These are phyloP conservation scores for Collybia nuda DNA, from an alignment of 768 basidiomycete species.

Conservation along the genomic window DNA sequence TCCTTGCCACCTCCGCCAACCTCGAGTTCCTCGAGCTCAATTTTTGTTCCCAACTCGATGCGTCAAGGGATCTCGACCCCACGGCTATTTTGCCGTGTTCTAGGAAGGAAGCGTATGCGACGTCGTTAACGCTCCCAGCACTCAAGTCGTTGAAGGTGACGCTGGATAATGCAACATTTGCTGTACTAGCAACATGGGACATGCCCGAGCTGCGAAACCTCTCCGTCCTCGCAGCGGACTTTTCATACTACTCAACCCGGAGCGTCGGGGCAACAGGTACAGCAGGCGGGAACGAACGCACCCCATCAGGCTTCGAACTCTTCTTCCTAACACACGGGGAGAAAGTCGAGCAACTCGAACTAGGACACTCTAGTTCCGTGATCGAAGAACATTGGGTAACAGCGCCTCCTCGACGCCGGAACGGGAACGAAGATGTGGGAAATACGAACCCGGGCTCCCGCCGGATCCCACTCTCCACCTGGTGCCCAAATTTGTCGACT, in stretches of 20 bases:
- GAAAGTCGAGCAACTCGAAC: constrained; percentile 63
- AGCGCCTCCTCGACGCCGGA: constrained; percentile 32
- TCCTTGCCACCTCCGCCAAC: constrained; percentile 47
- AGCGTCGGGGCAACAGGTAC: too few relatives aligned
- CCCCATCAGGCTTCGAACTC: constrained; percentile 58
- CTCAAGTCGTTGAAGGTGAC: constrained; percentile 70
- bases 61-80: too few relatives aligned
- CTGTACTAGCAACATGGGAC: constrained; percentile 62
- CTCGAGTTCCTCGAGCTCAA: constrained; percentile 72
- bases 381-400: constrained; percentile 70
- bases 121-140: constrained; percentile 52
- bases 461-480: constrained; percentile 55
- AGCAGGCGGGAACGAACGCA: constrained; percentile 10
- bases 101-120: too few relatives aligned
- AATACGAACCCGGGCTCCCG: too few relatives aligned
- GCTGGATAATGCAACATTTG: constrained; percentile 70
- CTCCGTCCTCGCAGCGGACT: constrained; percentile 70
- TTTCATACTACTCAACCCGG: constrained; percentile 40
- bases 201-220: constrained; percentile 65
- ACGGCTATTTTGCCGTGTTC: too few relatives aligned
- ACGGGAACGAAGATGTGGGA: too few relatives aligned
- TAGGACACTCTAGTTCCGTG: constrained; percentile 68
- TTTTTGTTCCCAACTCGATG: constrained; percentile 35
- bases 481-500: constrained; percentile 68
- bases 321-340: constrained; percentile 70